Evolutionary conservation across 2,329 filamentous ascomycete species (phyloP).

Genomic region (Aureobasidium sp.): DNA sequence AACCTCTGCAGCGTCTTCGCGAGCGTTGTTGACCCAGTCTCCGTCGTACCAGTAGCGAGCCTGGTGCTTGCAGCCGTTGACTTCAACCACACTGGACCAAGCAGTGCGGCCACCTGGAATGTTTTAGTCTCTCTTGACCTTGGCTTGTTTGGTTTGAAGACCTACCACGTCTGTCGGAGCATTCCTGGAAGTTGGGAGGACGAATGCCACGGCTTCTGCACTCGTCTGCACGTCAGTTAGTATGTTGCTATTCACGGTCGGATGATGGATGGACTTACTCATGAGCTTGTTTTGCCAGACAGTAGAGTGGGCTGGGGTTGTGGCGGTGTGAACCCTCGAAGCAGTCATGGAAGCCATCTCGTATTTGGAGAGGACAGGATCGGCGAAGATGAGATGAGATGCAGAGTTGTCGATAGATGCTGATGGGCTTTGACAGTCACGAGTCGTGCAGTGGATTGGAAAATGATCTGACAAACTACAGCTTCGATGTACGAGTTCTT

Average conservation of each 20-base stretch:
- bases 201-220: constrained; percentile 13
- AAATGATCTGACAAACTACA: background rate
- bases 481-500: background rate
- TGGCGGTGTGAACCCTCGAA: constrained; percentile 10
- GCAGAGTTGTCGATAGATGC: background rate
- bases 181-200: constrained; percentile 14
- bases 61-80: constrained; percentile 55
- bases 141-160: background rate
- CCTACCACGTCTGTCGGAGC: constrained; percentile 14
- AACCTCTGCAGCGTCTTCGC: constrained; percentile 83
- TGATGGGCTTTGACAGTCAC: background rate
- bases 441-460: background rate
- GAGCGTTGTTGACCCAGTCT: constrained; percentile 75
- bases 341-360: constrained; percentile 14
- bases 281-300: constrained; percentile 23
- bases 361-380: background rate
- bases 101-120: constrained; percentile 72
- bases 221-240: constrained; percentile 37
- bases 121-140: background rate
- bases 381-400: background rate
- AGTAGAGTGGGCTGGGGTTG: constrained; percentile 13
- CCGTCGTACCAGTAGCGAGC: constrained; percentile 90
- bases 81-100: constrained; percentile 75
- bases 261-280: constrained; percentile 19
- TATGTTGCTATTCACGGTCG: background rate